Base-by-base conservation (phyloP, 306 rosid species). In the Cicer cuneatum region DNA sequence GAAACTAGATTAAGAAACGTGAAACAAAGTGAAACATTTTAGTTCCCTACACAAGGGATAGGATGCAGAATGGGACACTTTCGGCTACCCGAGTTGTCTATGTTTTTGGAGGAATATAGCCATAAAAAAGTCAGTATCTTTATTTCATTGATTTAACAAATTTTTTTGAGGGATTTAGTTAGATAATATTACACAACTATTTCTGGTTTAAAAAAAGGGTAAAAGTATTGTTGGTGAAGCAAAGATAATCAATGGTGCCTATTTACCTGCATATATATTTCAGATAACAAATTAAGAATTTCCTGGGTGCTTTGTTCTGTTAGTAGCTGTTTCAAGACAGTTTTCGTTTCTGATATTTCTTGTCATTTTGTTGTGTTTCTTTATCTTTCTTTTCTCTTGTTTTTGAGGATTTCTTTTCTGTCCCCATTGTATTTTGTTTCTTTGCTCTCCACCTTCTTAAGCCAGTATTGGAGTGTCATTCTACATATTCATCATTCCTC, bases 31-130 rank as follows among this genome's bases (percentile, higher is more conserved):
- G 14, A 12, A 67, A 70, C 59, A 21, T 12, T 13, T 29, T 70
- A 45, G 39, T 71, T 70, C 65, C 62, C 49, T 53, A 35, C 41
- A 62, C 14, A 43, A 16, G 51, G 60, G 71, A 49, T 58, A 42
- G 57, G 53, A 75, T 69, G 48, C 81, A 53, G 45, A 42, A 48
- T 52, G 12, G 64, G 73, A 72, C 18, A 51, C 35, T 58, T 52
- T 15, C 29, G 4, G 58, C 45, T 37, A 16, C 69, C 43, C 56
- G 38, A 68, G 16, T 8, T 68, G 21, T n/a, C 53, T 51, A 38
- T 67, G 5, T 52, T 15, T 29, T 13, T 13, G 52, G 68, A 21
- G 58, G 72, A 58, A 66, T 41, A 65, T 38, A 73, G 54, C 53
- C 42, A 2, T 52, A 51, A 41, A 49, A 60, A 58, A 24, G 15